Evolutionary conservation across 352 stramenopile species (phyloP).

Genomic region (Phytopythium ostracodes): DNA sequence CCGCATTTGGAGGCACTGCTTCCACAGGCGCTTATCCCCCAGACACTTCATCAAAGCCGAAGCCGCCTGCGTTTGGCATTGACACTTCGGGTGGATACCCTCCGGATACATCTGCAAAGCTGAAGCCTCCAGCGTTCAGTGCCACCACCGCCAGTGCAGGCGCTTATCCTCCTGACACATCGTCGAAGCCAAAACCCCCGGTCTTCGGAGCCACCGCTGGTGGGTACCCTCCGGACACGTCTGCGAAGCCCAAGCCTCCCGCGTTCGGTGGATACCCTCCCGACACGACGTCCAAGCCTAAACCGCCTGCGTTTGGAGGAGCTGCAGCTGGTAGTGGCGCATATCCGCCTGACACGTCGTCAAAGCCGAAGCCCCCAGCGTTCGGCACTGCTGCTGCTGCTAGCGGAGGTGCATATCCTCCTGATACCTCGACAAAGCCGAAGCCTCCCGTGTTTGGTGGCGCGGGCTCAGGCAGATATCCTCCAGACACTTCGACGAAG

Average conservation of each 20-base stretch:
- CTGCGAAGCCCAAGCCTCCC: conserved; percentile 13
- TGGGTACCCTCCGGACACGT: conserved; percentile 7
- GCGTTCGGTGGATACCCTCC: conserved; percentile 22
- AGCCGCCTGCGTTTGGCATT: not conserved
- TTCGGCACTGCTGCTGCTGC: conserved; percentile 9
- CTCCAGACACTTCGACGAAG: conserved; percentile 28
- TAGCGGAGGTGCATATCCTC: conserved; percentile 25
- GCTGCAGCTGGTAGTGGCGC: not conserved
- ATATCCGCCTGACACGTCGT: conserved; percentile 37
- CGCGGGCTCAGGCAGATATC: conserved; percentile 27
- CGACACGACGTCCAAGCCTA: no score
- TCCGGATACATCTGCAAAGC: conserved; percentile 26
- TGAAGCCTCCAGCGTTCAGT: conserved; percentile 12
- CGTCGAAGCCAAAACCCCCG: conserved; percentile 17
- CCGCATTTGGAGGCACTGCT: not conserved
- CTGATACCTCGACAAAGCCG: conserved; percentile 28
- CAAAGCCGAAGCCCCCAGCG: conserved; percentile 27
- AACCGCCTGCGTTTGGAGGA: no score
- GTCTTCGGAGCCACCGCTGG: no score
- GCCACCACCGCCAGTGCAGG: not conserved
- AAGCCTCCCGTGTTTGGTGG: conserved; percentile 25
- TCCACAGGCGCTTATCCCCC: not conserved
- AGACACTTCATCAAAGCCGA: conserved; percentile 15
- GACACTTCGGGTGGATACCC: conserved; percentile 16
- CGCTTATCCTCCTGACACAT: conserved; percentile 6